Evolutionary conservation across 305 asterid genomes (phyloP), one percentile per base, ranked within the genome.

Genomic region (Stenogyne calaminthoides): DNA sequence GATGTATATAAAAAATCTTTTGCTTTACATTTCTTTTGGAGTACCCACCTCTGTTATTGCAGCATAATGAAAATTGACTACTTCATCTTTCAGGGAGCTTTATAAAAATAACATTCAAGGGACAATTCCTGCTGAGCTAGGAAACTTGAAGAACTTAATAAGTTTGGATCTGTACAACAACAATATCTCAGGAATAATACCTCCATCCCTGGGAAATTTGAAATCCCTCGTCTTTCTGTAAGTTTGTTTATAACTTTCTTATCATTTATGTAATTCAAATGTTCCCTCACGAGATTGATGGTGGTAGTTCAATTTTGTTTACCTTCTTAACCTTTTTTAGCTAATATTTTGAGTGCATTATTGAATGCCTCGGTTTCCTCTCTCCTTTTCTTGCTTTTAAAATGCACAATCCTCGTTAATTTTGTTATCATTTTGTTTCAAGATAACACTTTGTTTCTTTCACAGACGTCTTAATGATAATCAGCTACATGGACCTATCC

Each of bases 151-250:
- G 88, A 88, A 79, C 90, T 84, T 93, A 74, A 88, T 91, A 67
- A 93, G 98, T 82, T 84, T 93, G 96, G 98, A 93, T 81, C 86
- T 93, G 54, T 93, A 93, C 82, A 90, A 91, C 96, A 91, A 91
- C 78, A 93, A 93, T 73, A 76, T 91, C 47, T 80, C 97, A 9
- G 97, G 98, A 64, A 72, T 72, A 47, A 84, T 92, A 76, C 98
- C 96, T 25, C 73, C 85, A 37, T 82, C 96, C 44, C 80, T 95
- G 71, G 99, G 94, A 73, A 88, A 89, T 27, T 82, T 95, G 88
- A 88, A 91, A 75, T 83, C 81, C 61, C 96, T 95, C 7, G 94
- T 91, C 54, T 89, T 92, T 81, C 77, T 93, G 98, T 91, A 81
- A 88, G 98, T 86, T 71, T 70, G 64, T 64, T 37, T 18, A 6